Conservation (phyloP, 495 filamentous ascomycete species). For the Neurospora cerealis region DNA sequence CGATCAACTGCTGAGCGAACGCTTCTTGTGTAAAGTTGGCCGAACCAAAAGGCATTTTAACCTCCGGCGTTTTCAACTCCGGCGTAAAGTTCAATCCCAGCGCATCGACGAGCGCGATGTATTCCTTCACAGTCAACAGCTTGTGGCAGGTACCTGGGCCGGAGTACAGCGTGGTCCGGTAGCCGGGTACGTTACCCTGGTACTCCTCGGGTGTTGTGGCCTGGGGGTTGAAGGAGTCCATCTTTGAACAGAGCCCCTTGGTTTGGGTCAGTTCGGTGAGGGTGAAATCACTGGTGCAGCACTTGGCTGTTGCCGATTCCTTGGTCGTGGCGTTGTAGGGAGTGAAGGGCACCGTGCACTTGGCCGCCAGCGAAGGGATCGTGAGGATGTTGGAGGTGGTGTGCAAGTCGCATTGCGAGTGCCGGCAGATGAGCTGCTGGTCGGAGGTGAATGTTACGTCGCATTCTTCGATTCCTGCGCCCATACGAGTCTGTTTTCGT, state of each 20-base stretch:
- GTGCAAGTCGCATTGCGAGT: constrained; percentile 54
- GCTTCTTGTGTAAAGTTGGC: constrained; percentile 43
- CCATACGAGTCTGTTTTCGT: constrained; percentile 38
- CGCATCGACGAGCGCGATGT: constrained; percentile 42
- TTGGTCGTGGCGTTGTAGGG: constrained; percentile 28
- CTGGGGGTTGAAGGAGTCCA: constrained; percentile 46
- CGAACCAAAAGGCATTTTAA: constrained; percentile 48
- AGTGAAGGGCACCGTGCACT: constrained; percentile 50
- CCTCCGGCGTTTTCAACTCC: constrained; percentile 50
- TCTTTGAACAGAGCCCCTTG: constrained; percentile 50
- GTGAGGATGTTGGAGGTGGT: constrained; percentile 53
- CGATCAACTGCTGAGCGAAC: constrained; percentile 49
- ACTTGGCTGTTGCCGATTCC: constrained; percentile 37
- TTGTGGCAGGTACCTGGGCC: constrained; percentile 40
- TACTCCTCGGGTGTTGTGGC: constrained; percentile 44
- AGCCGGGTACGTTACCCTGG: constrained; percentile 42
- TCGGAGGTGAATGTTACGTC: constrained; percentile 55
- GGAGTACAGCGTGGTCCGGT: constrained; percentile 49
- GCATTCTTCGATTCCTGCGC: constrained; percentile 55
- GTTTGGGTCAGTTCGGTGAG: constrained; percentile 46
- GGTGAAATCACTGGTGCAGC: constrained; percentile 57
- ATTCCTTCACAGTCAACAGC: constrained; percentile 41
- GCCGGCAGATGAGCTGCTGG: constrained; percentile 50
- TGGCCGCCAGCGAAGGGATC: constrained; percentile 43
- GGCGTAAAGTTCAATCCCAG: constrained; percentile 47